Base-by-base conservation (phyloP, 2,329 filamentous ascomycete species). In the Coleophoma eucalyptorum region DNA sequence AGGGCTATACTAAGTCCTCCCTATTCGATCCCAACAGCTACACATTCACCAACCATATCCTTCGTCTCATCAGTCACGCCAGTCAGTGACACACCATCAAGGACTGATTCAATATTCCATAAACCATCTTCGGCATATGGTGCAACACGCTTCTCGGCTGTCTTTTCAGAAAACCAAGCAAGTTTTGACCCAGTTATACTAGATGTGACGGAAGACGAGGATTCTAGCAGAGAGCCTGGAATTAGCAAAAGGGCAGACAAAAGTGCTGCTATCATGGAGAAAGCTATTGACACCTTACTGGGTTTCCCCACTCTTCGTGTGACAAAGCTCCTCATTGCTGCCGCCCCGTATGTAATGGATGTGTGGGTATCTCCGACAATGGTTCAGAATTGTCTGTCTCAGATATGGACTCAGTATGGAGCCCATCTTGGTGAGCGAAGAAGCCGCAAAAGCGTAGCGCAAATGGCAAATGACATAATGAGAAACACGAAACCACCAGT, bases 211-310 rank as follows among this genome's bases (percentile, higher is more conserved):
- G 35, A 38, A 18, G 35, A 15, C 35, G 35, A 38, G 16, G 6
- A 6, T n/a, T 15, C 13, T 38, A 18, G 15, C 15, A 38, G 5
- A 38, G 15, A 8, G 12, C 15, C 35, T 18, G 12, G 13, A 38
- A 11, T 15, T 4, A 38, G 6, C 6, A 38, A n/a, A 15, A 38
- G 6, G 6, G 35, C 6, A 15, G 35, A 38, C 15, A 15, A 6
- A 6, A 18, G 16, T 15, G 15, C 20, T 26, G 42, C 43, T 5
- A 47, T 37, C 11, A 46, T 43, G 10, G 52, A 54, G 20, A 32
- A 51, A 15, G 52, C 49, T 37, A 51, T 54, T 5, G 19, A 41
- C 10, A 54, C 52, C 3, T 19, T 54, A 19, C 10, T 51, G 34
- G 26, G 42, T 12, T 54, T 54, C 33, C 52, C 52, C 7, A 50